A percentile compares a stretch with the other conserved stretches of the same genome.
phyloP scores from a whole-genome alignment of 345 rosid species.

The Aquilaria yunnanensis region DNA sequence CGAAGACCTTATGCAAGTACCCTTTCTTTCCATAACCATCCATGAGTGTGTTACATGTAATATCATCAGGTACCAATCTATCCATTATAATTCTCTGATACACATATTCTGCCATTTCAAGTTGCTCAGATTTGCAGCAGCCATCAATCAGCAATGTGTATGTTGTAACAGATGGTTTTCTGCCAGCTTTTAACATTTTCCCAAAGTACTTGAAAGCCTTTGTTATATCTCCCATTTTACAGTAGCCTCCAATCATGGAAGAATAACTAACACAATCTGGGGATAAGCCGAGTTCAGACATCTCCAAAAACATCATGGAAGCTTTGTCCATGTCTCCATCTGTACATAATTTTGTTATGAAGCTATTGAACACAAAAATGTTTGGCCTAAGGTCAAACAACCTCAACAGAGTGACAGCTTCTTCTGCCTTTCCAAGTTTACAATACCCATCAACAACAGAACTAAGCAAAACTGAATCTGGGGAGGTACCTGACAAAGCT shows the following conservation, averaged over 20 bases:
- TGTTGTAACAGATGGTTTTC: constrained; percentile 30
- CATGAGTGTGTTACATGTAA: constrained; percentile 35
- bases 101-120: constrained; percentile 26
- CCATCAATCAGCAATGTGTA: constrained; percentile 35
- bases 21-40: constrained; percentile 41
- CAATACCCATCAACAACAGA: constrained; percentile 39
- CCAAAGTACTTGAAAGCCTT: constrained; percentile 36
- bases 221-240: constrained; percentile 24
- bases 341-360: constrained; percentile 33
- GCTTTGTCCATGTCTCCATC: constrained; percentile 35
- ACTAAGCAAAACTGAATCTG: constrained; percentile 38
- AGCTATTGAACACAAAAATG: constrained; percentile 45
- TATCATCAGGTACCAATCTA: constrained; percentile 35
- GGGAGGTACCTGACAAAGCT: constrained; percentile 28
- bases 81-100: constrained; percentile 22
- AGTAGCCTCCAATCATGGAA: constrained; percentile 35
- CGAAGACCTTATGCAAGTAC: constrained; percentile 37
- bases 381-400: constrained; percentile 28
- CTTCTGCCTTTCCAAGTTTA: constrained; percentile 29
- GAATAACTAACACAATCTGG: constrained; percentile 46
- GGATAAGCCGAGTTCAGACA: constrained; percentile 31
- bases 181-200: constrained; percentile 38
- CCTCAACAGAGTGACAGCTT: constrained; percentile 36
- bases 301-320: constrained; percentile 32
- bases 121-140: constrained; percentile 30